Evolutionary conservation across 768 basidiomycete genomes (phyloP).

Genomic region (Rhodotorula graminis): DNA sequence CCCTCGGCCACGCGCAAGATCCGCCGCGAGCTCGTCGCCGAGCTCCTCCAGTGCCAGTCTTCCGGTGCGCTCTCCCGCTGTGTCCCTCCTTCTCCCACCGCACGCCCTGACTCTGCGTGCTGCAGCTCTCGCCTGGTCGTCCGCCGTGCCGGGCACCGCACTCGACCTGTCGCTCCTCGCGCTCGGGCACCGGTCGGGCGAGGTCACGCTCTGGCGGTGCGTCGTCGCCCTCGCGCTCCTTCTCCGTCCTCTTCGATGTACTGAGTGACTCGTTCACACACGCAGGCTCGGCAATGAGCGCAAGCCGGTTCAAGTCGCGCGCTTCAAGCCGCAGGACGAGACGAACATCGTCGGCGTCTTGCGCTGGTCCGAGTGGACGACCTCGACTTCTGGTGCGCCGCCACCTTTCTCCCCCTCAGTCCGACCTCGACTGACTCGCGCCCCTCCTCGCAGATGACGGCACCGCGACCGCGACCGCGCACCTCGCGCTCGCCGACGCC

Average conservation of each 20-base stretch:
- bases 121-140: constrained; percentile 18
- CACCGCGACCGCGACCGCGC: not conserved
- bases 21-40: constrained; percentile 2
- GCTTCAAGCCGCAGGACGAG: constrained; percentile 1
- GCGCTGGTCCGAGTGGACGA: constrained; percentile 2
- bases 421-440: not conserved
- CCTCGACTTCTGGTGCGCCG: not conserved
- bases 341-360: constrained; percentile 16
- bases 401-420: no score
- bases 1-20: not conserved
- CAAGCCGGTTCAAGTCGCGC: not conserved
- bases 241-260: no score
- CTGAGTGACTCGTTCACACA: no score
- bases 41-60: constrained; percentile 1
- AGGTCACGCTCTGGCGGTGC: constrained; percentile 25
- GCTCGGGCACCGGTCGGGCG: constrained; percentile 18
- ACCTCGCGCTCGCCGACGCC: constrained; percentile 5
- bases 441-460: not conserved
- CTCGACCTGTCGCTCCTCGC: constrained; percentile 16
- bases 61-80: not conserved
- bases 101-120: not conserved
- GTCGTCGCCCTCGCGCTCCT: not conserved
- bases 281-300: not conserved
- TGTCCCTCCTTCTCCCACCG: not conserved
- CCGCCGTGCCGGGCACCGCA: not conserved